Base-by-base conservation (phyloP, 495 filamentous ascomycete species). In the Daldinia vernicosa region DNA sequence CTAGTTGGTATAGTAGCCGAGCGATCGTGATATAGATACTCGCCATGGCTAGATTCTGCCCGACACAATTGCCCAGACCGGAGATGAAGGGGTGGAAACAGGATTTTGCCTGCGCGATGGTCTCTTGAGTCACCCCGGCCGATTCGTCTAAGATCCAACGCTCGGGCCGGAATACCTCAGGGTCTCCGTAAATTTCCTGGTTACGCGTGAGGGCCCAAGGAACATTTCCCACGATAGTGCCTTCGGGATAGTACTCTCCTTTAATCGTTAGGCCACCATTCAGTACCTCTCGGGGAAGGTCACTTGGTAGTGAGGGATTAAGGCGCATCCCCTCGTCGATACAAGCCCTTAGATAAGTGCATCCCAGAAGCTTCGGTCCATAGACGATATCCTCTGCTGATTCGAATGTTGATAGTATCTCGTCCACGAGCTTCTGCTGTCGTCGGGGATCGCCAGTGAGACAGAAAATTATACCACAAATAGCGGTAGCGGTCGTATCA, bases 291-390 rank as follows among this genome's bases (percentile, higher is more conserved):
- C 89, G 84, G 67, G 88, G 85, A n/a, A 90, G 78, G 1, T 83
- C 77, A 14, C 89, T 78, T 0, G 83, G 82, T 0, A 84, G 80
- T 0, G 84, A 83, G 0, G 90, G 85, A 69, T 88, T 84, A 1
- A 91, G 57, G 0, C 90, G 84, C 74, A 92, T 79, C 0, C 82
- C 81, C 75, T 93, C 91, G 66, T 90, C 87, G 59, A 92, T 84
- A 17, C 87, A 84, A 1, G 89, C 88, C 47, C 88, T 85, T 11
- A 91, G 82, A 61, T 91, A 92, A 0, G 83, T 55, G 32, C 69
- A 77, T 4, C 74, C 27, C 0, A 84, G 43, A 5, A 72, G 60
- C 3, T 60, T 64, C 1, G 64, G 54, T 0, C 70, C 70, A n/a
- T 60, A 51, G 3, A 74, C 82, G 43, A 91, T 90, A 6, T 89